Evolutionary conservation across 2,329 filamentous ascomycete species (phyloP), one percentile per base, ranked within the genome.

Genomic region (Aspergillus sp.): DNA sequence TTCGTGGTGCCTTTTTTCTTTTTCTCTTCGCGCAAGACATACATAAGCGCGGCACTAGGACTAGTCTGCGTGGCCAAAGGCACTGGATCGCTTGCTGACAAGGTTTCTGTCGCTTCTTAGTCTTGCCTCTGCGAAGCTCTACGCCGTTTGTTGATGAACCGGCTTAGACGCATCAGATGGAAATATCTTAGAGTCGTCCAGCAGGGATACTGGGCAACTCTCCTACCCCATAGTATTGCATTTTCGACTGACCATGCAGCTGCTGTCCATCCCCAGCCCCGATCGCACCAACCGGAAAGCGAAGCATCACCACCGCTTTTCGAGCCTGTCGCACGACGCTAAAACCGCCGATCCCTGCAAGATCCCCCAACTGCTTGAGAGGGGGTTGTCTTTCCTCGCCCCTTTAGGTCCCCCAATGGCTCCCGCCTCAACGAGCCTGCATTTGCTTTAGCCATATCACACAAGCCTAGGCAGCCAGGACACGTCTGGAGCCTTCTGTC

Each of bases 331-430:
- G 23, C 25, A 55, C 25, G n/a, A 43, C 36, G 43, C 41, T 36
- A 55, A 55, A 45, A 55, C 13, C 39, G 39, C 39, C 30, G 53
- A 55, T 55, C 53, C 15, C 53, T 55, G 53, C 53, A 55, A 30
- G 28, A 47, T 55, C 17, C 52, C 36, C 39, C 38, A 45, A 43
- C 52, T 30, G 41, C 13, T 10, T 30, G 38, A 30, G 38, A 30
- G 10, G 39, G 30, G 43, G 12, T 17, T 17, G 30, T 32, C 39
- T 45, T 23, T 3, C 39, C 21, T 55, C 25, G 53, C 53, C 41
- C 53, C 53, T 45, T 45, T 55, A 15, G 53, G 41, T 36, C 39
- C n/a, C 25, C 39, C 25, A 43, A 30, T 32, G n/a, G 4, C 15
- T 17, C 15, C 17, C 43, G 30, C 23, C 53, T 55, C 41, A 32